phyloP scores from a whole-genome alignment of 2,329 filamentous ascomycete genomes.

The Ampelomyces quisqualis region DNA sequence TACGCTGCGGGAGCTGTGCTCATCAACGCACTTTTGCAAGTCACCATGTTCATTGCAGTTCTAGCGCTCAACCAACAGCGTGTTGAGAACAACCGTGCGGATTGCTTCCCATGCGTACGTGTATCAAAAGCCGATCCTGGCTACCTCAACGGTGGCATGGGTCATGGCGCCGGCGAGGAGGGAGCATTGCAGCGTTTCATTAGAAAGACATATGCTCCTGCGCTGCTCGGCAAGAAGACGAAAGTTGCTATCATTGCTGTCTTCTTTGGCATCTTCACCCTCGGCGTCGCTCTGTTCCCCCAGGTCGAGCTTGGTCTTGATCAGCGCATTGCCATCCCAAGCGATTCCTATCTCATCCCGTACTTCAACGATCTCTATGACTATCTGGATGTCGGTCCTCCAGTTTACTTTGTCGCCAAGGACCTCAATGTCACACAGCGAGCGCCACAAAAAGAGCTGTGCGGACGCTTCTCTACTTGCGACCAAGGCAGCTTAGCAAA shows the following conservation, averaged over 20 bases:
- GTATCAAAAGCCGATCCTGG: constrained; percentile 72
- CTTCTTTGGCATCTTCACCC: constrained; percentile 86
- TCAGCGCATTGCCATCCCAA: constrained; percentile 90
- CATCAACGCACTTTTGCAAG: constrained; percentile 94
- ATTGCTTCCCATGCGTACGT: constrained; percentile 87
- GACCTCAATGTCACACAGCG: constrained; percentile 77
- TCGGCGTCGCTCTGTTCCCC: constrained; percentile 80
- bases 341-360: constrained; percentile 89
- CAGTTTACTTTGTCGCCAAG: constrained; percentile 92
- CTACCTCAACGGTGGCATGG: constrained; percentile 62
- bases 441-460: constrained; percentile 78
- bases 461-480: constrained; percentile 88
- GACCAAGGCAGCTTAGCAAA: constrained; percentile 81
- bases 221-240: constrained; percentile 74
- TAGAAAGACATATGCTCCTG: constrained; percentile 82
- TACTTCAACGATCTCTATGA: constrained; percentile 96
- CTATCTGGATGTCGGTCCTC: constrained; percentile 88
- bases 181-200: constrained; percentile 83
- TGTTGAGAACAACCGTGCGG: constrained; percentile 83
- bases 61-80: constrained; percentile 87
- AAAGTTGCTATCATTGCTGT: constrained; percentile 75
- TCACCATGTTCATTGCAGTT: constrained; percentile 95
- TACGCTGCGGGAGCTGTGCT: constrained; percentile 96
- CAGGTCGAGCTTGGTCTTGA: constrained; percentile 85
- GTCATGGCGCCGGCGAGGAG: constrained; percentile 79